phyloP scores from a whole-genome alignment of 2,329 filamentous ascomycete genomes.

The Fusarium secorum region DNA sequence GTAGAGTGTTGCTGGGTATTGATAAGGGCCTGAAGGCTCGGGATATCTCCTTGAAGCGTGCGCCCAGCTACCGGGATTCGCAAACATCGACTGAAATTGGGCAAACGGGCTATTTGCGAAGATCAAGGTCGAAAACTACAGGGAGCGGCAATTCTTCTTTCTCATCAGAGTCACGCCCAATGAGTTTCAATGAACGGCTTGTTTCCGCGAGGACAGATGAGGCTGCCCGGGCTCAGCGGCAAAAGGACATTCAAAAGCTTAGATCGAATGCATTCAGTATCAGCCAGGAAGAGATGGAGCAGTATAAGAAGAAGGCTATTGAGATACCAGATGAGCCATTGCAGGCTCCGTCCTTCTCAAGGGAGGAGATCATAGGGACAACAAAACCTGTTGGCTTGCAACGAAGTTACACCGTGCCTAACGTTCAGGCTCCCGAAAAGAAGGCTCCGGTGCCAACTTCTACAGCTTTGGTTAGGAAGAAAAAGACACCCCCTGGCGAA shows the following conservation, averaged over 20 bases:
- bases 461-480: constrained; percentile 13
- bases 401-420: constrained; percentile 56
- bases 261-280: constrained; percentile 67
- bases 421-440: constrained; percentile 35
- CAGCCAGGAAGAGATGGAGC: constrained; percentile 65
- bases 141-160: constrained; percentile 38
- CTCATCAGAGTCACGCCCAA: constrained; percentile 49
- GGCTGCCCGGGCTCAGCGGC: constrained; percentile 56
- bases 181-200: constrained; percentile 85
- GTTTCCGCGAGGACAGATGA: constrained; percentile 72
- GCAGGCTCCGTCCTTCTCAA: constrained; percentile 63
- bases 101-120: constrained; percentile 53
- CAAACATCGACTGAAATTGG: constrained; percentile 23
- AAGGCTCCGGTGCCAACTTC: constrained; percentile 17
- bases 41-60: constrained; percentile 84
- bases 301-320: constrained; percentile 65
- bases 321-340: constrained; percentile 60
- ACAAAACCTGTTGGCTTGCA: constrained; percentile 44
- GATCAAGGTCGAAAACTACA: constrained; percentile 53
- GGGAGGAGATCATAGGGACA: constrained; percentile 66
- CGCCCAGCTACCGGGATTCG: constrained; percentile 57
- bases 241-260: constrained; percentile 60
- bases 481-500: constrained; percentile 30
- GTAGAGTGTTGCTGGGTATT: constrained; percentile 82
- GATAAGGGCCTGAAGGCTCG: constrained; percentile 84